Conservation (phyloP, 2,329 filamentous ascomycete species). For the Colletotrichum simmondsii region DNA sequence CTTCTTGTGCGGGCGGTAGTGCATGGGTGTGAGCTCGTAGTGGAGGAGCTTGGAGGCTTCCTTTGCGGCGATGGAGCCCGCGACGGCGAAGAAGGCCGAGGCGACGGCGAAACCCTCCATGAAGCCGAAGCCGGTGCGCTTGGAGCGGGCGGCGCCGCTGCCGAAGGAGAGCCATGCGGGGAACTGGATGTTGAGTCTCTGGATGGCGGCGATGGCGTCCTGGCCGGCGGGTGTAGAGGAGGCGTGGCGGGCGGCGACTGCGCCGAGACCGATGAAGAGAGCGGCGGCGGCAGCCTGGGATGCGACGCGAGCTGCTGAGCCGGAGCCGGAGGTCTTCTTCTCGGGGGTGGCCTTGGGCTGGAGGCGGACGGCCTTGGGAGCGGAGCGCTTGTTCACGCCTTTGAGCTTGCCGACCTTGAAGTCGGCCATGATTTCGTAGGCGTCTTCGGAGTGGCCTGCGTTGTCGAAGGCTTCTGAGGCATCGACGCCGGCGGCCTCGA, state of each 20-base stretch:
- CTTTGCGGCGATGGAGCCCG: conserved; percentile 43
- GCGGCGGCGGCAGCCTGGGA: conserved; percentile 34
- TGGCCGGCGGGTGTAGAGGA: conserved; percentile 25
- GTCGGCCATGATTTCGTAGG: conserved; percentile 53
- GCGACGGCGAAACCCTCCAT: conserved; percentile 50
- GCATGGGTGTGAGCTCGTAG: conserved; percentile 44
- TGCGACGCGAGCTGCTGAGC: conserved; percentile 22
- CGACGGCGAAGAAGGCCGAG: conserved; percentile 44
- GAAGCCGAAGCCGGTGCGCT: conserved; percentile 44
- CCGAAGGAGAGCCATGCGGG: conserved; percentile 21
- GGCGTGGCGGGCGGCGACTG: conserved; percentile 37
- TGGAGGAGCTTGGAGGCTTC: conserved; percentile 45
- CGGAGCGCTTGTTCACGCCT: conserved; percentile 39
- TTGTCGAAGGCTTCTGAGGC: conserved; percentile 85
- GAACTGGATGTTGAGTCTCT: conserved; percentile 31
- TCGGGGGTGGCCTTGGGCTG: conserved; percentile 27
- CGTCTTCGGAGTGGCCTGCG: conserved; percentile 80
- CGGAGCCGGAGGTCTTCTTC: neutral
- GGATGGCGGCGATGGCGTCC: conserved; percentile 31
- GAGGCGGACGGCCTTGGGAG: conserved; percentile 39
- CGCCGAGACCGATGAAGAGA: conserved; percentile 36
- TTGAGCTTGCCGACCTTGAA: conserved; percentile 51
- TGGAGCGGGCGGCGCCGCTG: conserved; percentile 8
- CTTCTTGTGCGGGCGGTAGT: conserved; percentile 52
- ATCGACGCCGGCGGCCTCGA: conserved; percentile 82